Conservation (phyloP, 106 monocot genomes). For the Apostasia shenzhenica region DNA sequence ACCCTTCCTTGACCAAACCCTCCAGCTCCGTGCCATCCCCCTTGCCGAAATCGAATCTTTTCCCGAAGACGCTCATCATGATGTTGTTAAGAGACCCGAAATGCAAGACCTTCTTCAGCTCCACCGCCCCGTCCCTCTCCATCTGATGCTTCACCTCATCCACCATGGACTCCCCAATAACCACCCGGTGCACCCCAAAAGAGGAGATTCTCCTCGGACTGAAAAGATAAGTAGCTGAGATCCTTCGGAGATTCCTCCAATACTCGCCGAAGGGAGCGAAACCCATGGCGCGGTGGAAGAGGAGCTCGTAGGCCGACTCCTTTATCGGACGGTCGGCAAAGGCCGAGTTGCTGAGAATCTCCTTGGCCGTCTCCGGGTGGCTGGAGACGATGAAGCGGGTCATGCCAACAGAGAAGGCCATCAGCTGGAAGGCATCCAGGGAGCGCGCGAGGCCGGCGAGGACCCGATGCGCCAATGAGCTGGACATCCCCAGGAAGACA, state of each 20-base stretch:
- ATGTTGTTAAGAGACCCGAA: slow-evolving; percentile 28
- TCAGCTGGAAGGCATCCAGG: slow-evolving; percentile 10
- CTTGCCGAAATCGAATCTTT: slow-evolving; percentile 20
- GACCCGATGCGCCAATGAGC: slow-evolving; percentile 14
- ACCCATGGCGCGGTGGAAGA: slow-evolving; percentile 36
- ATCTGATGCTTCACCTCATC: slow-evolving; percentile 7
- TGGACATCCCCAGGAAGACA: slow-evolving; percentile 9
- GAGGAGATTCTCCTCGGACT: slow-evolving; percentile 13
- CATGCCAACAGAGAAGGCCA: slow-evolving; percentile 41
- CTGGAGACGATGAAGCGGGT: slow-evolving; percentile 36
- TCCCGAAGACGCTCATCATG: slow-evolving; percentile 36
- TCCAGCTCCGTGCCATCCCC: slow-evolving; percentile 20
- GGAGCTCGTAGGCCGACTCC: slow-evolving; percentile 31
- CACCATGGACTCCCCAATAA: slow-evolving; percentile 13
- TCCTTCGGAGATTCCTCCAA: slow-evolving; percentile 21
- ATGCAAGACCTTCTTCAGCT: slow-evolving; percentile 18
- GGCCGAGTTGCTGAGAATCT: slow-evolving; percentile 25
- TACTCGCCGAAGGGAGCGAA: slow-evolving; percentile 35
- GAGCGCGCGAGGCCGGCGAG: slow-evolving; percentile 7
- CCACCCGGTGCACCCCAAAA: slow-evolving; percentile 6
- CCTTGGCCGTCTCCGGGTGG: slow-evolving; percentile 36
- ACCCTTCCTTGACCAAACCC: slow-evolving; percentile 25
- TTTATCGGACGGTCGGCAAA: slow-evolving; percentile 30
- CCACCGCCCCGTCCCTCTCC: slow-evolving; percentile 13
- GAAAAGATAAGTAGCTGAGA: slow-evolving; percentile 26